Evolutionary conservation across 192 early-diverging fungal species (phyloP).

Genomic region (Gamsiella multidivaricata): DNA sequence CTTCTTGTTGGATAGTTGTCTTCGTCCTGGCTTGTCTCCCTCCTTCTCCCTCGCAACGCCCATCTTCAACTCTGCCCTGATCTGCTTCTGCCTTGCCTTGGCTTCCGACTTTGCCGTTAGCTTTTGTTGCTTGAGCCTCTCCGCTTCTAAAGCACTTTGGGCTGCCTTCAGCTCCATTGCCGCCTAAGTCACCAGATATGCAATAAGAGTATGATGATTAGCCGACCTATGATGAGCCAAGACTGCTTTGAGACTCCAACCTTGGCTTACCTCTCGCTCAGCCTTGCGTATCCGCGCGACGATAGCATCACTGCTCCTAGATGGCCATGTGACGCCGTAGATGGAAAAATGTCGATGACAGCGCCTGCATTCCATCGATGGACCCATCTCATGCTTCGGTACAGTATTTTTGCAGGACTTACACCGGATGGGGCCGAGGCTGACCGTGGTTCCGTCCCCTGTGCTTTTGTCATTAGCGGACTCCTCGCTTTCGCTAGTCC

Average conservation of each 20-base stretch:
- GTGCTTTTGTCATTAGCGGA: neutral
- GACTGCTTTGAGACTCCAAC: neutral
- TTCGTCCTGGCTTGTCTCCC: too few relatives aligned
- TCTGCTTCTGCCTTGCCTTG: slow-evolving; percentile 2
- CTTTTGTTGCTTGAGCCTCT: slow-evolving; percentile 13
- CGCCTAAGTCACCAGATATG: neutral
- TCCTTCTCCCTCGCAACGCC: neutral
- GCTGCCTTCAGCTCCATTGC: slow-evolving; percentile 17
- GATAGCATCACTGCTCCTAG: slow-evolving; percentile 17
- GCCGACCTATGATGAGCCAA: too few relatives aligned
- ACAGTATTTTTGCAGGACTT: slow-evolving; percentile 11
- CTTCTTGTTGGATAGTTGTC: neutral
- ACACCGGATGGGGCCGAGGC: neutral
- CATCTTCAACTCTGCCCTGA: slow-evolving; percentile 1
- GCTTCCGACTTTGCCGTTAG: neutral
- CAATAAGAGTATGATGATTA: neutral
- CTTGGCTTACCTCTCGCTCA: slow-evolving; percentile 19
- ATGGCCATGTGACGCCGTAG: slow-evolving; percentile 27
- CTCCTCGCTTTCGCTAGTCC: too few relatives aligned
- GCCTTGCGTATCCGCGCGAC: slow-evolving; percentile 1
- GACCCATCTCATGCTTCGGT: slow-evolving; percentile 2
- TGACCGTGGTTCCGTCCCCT: neutral
- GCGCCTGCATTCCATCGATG: slow-evolving; percentile 11
- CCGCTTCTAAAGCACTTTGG: slow-evolving; percentile 4
- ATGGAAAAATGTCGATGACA: slow-evolving; percentile 33